Percentiles rank a stretch among this genome's conserved stretches.
These are phyloP conservation scores for Ophiostoma sp. DNA, from an alignment of 2,329 filamentous ascomycete species.

Conservation along the genomic window DNA sequence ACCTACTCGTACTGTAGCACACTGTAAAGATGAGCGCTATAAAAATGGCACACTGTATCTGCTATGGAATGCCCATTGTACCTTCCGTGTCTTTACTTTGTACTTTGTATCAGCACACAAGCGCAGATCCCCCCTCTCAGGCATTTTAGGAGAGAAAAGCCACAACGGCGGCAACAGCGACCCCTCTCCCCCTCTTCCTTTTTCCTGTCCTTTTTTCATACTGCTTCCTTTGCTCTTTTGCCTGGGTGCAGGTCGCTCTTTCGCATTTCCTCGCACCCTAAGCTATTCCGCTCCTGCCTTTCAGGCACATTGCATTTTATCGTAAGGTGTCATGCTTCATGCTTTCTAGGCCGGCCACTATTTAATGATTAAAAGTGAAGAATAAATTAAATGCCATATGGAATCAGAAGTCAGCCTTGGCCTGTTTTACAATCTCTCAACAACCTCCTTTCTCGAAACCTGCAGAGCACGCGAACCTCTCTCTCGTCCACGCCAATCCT, in stretches of 20 bases:
- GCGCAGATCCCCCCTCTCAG: conserved; percentile 9
- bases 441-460: background rate
- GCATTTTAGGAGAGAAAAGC: background rate
- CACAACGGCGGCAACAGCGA: conserved; percentile 8
- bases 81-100: background rate
- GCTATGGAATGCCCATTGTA: background rate
- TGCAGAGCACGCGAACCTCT: background rate
- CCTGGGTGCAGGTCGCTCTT: conserved; percentile 8
- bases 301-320: conserved; percentile 5
- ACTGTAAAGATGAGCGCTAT: background rate
- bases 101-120: background rate
- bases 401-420: conserved; percentile 1
- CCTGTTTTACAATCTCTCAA: background rate
- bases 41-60: background rate
- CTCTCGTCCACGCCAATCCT: background rate
- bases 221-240: background rate
- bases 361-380: background rate
- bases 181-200: conserved; percentile 15
- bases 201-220: background rate
- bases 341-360: background rate
- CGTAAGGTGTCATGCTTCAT: background rate
- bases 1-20: conserved; percentile 7
- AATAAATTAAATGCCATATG: background rate
- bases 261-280: background rate
- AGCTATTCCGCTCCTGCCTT: conserved; percentile 6